Evolutionary conservation across 305 asterid species (phyloP).

Genomic region (Striga hermonthica): DNA sequence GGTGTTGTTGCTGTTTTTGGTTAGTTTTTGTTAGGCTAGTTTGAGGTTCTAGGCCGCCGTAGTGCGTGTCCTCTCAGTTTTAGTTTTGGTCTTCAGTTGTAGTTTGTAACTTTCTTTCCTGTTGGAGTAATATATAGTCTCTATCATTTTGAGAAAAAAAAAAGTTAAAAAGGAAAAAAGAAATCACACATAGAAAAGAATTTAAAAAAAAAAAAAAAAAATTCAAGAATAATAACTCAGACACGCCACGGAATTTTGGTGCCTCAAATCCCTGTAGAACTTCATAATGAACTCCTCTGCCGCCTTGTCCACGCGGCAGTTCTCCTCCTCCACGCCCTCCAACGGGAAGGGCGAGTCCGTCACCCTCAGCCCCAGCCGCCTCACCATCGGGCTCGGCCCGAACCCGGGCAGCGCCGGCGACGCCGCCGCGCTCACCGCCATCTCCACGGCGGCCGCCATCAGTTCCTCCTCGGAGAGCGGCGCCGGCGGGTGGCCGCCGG

Average conservation of each 20-base stretch:
- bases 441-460: constrained; percentile 35
- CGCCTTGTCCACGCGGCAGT: constrained; percentile 50
- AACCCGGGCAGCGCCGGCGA: constrained; percentile 70
- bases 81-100: too few species aligned
- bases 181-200: neutral
- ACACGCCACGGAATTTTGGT: constrained; percentile 35
- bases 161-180: neutral
- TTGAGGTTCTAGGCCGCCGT: too few species aligned
- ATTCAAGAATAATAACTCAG: constrained; percentile 31
- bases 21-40: too few species aligned
- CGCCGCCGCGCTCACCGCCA: constrained; percentile 40
- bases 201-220: too few species aligned
- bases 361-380: constrained; percentile 65
- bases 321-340: constrained; percentile 38
- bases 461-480: constrained; percentile 27
- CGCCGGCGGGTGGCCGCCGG: constrained; percentile 20
- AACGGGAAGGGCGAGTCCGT: constrained; percentile 68
- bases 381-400: constrained; percentile 60
- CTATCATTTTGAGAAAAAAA: too few species aligned
- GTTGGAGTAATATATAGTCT: too few species aligned
- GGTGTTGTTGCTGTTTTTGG: too few species aligned
- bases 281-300: constrained; percentile 61
- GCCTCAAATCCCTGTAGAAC: constrained; percentile 51
- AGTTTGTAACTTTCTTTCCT: too few species aligned
- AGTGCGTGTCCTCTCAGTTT: too few species aligned